A percentile compares a stretch with the other conserved stretches of the same genome.
Conservation (phyloP, 768 basidiomycete genomes). For the Mycena metata region DNA sequence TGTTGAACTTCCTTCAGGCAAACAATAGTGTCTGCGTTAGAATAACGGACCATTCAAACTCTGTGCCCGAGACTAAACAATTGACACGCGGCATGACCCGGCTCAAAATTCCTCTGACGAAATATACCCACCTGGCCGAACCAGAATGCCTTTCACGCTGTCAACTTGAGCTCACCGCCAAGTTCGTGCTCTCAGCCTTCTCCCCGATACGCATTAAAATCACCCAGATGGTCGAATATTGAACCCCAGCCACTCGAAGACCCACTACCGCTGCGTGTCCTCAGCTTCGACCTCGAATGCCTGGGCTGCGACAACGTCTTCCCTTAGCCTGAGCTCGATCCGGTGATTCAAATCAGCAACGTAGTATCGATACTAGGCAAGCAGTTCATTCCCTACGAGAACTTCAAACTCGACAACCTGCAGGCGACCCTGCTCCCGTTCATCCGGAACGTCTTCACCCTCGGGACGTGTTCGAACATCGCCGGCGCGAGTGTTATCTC, state of each 20-base stretch:
- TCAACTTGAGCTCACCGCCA: conserved; percentile 5
- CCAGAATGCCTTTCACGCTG: conserved; percentile 2
- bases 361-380: conserved; percentile 34
- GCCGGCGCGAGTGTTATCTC: conserved; percentile 27
- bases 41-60: not conserved
- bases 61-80: not conserved
- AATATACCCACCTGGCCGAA: not conserved
- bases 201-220: not conserved
- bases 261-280: conserved; percentile 13
- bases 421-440: conserved; percentile 19
- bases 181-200: not conserved
- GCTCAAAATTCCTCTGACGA: conserved; percentile 4
- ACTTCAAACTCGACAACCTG: not conserved
- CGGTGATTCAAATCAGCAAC: conserved; percentile 39
- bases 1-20: not conserved
- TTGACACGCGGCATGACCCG: conserved; percentile 23
- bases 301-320: conserved; percentile 3
- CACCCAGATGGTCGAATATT: not conserved
- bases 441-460: conserved; percentile 37
- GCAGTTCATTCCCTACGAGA: not conserved
- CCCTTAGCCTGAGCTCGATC: conserved; percentile 23
- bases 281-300: conserved; percentile 32
- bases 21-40: conserved; percentile 17
- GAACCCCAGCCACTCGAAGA: not conserved
- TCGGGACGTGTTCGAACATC: conserved; percentile 29